Base-by-base conservation (phyloP, 2,329 filamentous ascomycete genomes). In the Paracoccidioides brasiliensis region DNA sequence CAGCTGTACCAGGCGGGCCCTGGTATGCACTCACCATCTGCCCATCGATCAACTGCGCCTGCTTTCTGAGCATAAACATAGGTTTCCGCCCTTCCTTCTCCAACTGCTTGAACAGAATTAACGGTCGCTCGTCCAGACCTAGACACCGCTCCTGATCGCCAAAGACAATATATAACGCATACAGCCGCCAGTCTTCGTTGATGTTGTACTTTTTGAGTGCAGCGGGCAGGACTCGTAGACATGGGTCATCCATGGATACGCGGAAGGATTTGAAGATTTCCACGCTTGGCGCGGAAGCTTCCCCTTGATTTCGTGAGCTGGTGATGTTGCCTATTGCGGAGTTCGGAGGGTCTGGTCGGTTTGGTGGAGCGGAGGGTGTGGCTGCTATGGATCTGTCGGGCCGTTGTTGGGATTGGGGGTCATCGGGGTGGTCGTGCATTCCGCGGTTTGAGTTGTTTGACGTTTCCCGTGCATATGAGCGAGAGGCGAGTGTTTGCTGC, bases 231-330 rank as follows among this genome's bases (percentile, higher is more conserved):
- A 98, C 93, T 69, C 96, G 96, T 75, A 95, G 87, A 74, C 93
- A 98, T 2, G 93, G 93, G 66, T 98, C 93, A 63, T 98, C 93
- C 80, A 97, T 94, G 68, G 88, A 93, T 59, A 98, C 93, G 42
- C 91, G 85, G 80, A 98, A 98, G 1, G 88, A 95, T 70, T 98
- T 98, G 82, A 97, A 97, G 57, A 98, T 96, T 71, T 98, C 93
- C 57, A 96, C 90, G 43, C 71, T 74, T 14, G 71, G 71, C 6
- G 71, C 70, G 49, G 67, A 61, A 33, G 60, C 35, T 32, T 61
- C 60, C 5, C 22, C 52, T 64, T 63, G 35, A 64, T 61, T 28
- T 52, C 55, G 57, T 10, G 55, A 52, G 30, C 48, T 45, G 14
- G 45, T 15, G 5, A 41, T 38, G 37, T 53, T 59, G 33, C 45